Evolutionary conservation across 257 asterid species (phyloP), one percentile per base, ranked within the genome.

Genomic region (Salvia miltiorrhiza): DNA sequence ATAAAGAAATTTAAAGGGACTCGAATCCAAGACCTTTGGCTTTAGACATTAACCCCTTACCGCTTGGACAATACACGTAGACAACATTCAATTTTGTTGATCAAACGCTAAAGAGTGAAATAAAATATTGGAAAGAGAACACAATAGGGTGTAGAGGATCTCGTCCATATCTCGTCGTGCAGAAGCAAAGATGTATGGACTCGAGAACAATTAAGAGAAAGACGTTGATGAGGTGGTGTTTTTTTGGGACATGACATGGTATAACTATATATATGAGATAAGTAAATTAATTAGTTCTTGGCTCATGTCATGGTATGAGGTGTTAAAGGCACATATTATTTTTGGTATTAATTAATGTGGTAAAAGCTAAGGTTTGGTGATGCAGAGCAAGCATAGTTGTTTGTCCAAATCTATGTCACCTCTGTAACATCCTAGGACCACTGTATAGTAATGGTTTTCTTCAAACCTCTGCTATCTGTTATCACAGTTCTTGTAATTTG

Each of bases 341-440:
- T 44, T 77, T 76, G 76, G 32, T 75, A 70, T 35, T 30, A 67
- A 53, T 45, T 54, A 49, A 68, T 50, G 48, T 71, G 65, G 77
- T 54, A 63, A 65, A 71, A 57, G 81, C 60, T 39, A 63, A 73
- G 74, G 77, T 69, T 64, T 72, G 4, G 55, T 65, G 76, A 80
- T 54, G 56, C 17, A 54, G 79, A 39, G 75, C 50, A 37, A 43
- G 67, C 56, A 21, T 11, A 61, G 35, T 61, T 61, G 37, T 79
- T 75, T 72, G 84, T 76, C 79, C 76, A 72, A 76, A 67, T 76
- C 40, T 67, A 37, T 79, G 72, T 74, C 77, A 57, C 72, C 54
- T 26, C 55, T 54, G 48, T 49, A 32, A 44, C 76, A 73, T 70
- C 52, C 20, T 55, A 69, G 85, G 85, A 80, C 85, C 85, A 81